These are phyloP conservation scores for Nicotiana obtusifolia DNA, from an alignment of 257 asterid species.

Conservation along the genomic window DNA sequence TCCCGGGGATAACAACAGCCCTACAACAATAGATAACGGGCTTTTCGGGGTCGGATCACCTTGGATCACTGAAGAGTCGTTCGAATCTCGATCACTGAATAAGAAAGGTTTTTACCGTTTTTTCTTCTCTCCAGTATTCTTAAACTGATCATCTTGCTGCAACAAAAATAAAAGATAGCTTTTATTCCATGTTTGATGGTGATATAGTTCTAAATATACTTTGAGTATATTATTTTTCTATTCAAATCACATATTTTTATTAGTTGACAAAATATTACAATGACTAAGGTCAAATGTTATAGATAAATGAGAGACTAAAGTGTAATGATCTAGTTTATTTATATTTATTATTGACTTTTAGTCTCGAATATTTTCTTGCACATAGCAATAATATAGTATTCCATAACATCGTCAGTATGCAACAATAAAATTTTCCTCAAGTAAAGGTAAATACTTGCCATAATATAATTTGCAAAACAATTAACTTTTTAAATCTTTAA, in stretches of 20 bases:
- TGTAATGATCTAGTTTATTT: background rate
- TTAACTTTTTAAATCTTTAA: background rate
- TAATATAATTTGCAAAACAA: background rate
- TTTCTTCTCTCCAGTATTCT: too few relatives aligned
- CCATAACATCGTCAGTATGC: background rate
- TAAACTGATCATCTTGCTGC: too few relatives aligned
- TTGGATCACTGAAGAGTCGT: too few relatives aligned
- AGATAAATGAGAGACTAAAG: background rate
- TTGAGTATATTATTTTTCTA: background rate
- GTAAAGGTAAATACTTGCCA: background rate
- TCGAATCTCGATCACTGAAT: too few relatives aligned
- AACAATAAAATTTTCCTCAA: background rate
- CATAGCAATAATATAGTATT: background rate
- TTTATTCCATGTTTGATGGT: background rate
- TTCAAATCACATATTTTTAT: too few relatives aligned
- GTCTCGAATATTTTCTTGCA: background rate
- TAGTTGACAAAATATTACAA: background rate
- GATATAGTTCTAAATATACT: background rate
- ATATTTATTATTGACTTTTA: background rate
- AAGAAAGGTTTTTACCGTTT: too few relatives aligned
- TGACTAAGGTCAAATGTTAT: background rate
- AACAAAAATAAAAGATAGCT: too few relatives aligned
- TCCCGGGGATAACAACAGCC: too few relatives aligned
- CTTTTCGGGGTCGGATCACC: too few relatives aligned
- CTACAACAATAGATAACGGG: too few relatives aligned